Evolutionary conservation across 163 green algal genomes (phyloP), one percentile per base, ranked within the genome.

Genomic region (Picocystis sp.): DNA sequence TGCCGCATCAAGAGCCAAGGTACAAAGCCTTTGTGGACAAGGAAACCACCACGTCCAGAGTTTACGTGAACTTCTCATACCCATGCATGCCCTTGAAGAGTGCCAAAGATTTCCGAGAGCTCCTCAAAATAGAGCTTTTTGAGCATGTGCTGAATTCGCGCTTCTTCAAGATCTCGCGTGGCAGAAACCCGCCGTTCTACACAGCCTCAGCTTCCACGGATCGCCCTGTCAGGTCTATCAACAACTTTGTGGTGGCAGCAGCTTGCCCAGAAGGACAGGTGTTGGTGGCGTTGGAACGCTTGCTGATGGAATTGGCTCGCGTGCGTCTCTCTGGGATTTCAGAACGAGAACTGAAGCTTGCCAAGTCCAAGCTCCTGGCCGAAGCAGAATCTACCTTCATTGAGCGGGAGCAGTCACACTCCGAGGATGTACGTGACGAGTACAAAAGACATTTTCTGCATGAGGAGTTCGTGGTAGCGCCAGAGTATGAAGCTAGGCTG

Each of bases 391-490:
- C 63, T 12, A 73, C 71, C 3, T 91, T 78, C 58, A 55, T 83
- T 33, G 82, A 93, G 66, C 56, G 75, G 8, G 72, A 87, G 47
- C 78, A 92, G 67, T 61, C 61, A 10, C 76, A 82, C 17, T 79
- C 52, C 24, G 58, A 67, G 19, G 70, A 81, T 52, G 47, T 89
- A 22, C 43, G 81, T 3, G 82, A 82, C 25, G 83, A 93, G 75
- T 90, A 89, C 57, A 61, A 82, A 21, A 53, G 78, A 11, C 76
- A 92, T 57, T 92, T 89, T 56, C 57, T 85, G 24, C 51, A 72
- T 2, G 46, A 56, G 10, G 80, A 87, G 44, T 50, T 50, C 9
- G 44, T 68, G 25, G 38, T 73, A 63, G 78, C 72, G n/a, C 66
- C 76, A 42, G 65, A 77, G 50, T 79, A 76, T 17, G 82, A 93